These are phyloP conservation scores for Aspergillus wentii DNA, from an alignment of 495 filamentous ascomycete genomes.

Conservation along the genomic window DNA sequence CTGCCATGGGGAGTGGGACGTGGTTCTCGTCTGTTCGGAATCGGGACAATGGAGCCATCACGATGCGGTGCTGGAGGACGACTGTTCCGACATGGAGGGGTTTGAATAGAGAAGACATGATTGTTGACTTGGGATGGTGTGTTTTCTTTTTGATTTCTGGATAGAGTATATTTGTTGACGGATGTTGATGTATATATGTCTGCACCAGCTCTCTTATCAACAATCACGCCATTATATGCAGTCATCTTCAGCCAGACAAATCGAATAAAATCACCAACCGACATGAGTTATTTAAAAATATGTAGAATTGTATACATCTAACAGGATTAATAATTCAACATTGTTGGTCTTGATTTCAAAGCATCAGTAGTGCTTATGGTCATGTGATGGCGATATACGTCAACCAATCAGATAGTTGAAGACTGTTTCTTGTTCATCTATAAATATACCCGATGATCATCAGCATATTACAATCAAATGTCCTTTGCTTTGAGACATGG, in stretches of 20 bases:
- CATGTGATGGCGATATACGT: too few relatives aligned
- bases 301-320: too few relatives aligned
- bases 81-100: slow-evolving; percentile 44
- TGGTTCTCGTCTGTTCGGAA: slow-evolving; percentile 29
- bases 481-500: too few relatives aligned
- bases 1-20: slow-evolving; percentile 30
- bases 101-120: slow-evolving; percentile 36
- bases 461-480: not conserved
- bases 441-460: not conserved
- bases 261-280: too few relatives aligned
- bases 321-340: too few relatives aligned
- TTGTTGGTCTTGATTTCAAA: too few relatives aligned
- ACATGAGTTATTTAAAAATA: too few relatives aligned
- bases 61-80: slow-evolving; percentile 42
- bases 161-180: not conserved
- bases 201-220: not conserved
- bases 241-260: not conserved
- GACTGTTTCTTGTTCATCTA: not conserved
- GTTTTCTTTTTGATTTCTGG: too few relatives aligned
- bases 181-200: not conserved
- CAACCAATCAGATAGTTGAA: too few relatives aligned
- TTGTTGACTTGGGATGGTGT: too few relatives aligned
- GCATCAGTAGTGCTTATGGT: too few relatives aligned
- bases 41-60: slow-evolving; percentile 47
- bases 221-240: not conserved